Percentiles rank a stretch among this genome's conserved stretches.
Evolutionary conservation across 2,329 filamentous ascomycete species (phyloP).

Genomic region (Clarireedia monteithiana): DNA sequence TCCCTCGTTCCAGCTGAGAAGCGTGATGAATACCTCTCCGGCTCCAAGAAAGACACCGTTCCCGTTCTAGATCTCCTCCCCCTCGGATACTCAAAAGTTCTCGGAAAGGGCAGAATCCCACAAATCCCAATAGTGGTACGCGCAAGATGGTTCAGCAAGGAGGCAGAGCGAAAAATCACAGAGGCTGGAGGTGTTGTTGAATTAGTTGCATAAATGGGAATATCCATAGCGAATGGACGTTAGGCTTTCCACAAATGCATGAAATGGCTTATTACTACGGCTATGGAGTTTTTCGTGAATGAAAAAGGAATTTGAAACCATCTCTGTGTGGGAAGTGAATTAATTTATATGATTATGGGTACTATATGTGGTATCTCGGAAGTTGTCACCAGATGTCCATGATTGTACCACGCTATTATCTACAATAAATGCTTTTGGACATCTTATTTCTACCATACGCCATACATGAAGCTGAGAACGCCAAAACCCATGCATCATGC

Average conservation of each 20-base stretch:
- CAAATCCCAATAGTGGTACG: conserved; percentile 89
- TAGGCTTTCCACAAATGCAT: conserved; percentile 10
- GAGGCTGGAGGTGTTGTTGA: conserved; percentile 94
- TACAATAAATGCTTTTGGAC: conserved; percentile 14
- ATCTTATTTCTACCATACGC: conserved; percentile 8
- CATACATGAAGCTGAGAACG: neutral
- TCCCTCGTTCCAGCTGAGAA: conserved; percentile 87
- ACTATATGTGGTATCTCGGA: conserved; percentile 15
- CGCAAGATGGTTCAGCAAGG: conserved; percentile 88
- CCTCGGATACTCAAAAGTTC: conserved; percentile 96
- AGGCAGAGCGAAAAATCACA: conserved; percentile 98
- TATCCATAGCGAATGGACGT: conserved; percentile 15
- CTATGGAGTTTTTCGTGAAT: conserved; percentile 13
- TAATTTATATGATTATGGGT: conserved; percentile 9
- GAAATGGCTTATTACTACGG: conserved; percentile 9
- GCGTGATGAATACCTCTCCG: conserved; percentile 83
- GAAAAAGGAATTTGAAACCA: conserved; percentile 9
- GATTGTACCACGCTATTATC: conserved; percentile 10
- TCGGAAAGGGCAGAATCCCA: conserved; percentile 96
- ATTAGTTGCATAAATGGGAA: conserved; percentile 69
- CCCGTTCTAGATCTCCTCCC: conserved; percentile 96
- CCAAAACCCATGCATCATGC: conserved; percentile 2
- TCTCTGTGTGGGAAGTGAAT: conserved; percentile 6
- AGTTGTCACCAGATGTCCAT: conserved; percentile 4
- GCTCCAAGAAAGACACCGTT: conserved; percentile 78